Evolutionary conservation across 345 rosid species (phyloP).

Genomic region (Moricandia moricandioides): DNA sequence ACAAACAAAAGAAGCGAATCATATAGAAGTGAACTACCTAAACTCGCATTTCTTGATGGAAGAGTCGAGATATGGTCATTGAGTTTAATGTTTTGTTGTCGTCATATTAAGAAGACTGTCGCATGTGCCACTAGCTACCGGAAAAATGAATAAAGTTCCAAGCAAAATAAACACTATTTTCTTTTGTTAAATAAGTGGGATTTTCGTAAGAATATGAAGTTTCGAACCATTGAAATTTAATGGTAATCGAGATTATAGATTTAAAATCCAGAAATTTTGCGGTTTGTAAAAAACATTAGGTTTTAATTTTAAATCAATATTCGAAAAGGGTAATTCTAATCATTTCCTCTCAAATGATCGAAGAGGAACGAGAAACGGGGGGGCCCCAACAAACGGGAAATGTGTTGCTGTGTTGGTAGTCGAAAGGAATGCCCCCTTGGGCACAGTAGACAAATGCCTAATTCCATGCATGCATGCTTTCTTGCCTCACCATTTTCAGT

Average conservation of each 20-base stretch:
- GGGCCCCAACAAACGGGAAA: constrained; percentile 18
- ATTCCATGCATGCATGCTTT: constrained; percentile 37
- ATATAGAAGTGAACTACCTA: neutral
- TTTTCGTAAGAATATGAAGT: neutral
- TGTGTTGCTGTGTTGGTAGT: constrained; percentile 23
- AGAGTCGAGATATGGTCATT: neutral
- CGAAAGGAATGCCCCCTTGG: constrained; percentile 19
- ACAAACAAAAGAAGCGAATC: neutral
- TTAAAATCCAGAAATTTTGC: neutral
- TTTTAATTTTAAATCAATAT: neutral
- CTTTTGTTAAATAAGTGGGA: neutral
- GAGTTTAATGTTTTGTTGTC: neutral
- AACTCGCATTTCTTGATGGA: neutral
- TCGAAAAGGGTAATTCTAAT: neutral
- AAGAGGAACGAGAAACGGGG: constrained; percentile 18
- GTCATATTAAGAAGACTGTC: neutral
- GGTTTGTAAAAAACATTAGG: neutral
- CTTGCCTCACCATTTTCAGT: constrained; percentile 26
- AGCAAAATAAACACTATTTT: neutral
- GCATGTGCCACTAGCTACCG: neutral
- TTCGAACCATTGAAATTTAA: neutral
- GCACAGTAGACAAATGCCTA: constrained; percentile 37
- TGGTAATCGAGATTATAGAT: neutral
- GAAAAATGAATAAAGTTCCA: neutral
- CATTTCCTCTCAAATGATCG: neutral